Percentiles rank a stretch among this genome's conserved stretches.
phyloP scores from a whole-genome alignment of 345 rosid genomes.

The Salix suchowensis region DNA sequence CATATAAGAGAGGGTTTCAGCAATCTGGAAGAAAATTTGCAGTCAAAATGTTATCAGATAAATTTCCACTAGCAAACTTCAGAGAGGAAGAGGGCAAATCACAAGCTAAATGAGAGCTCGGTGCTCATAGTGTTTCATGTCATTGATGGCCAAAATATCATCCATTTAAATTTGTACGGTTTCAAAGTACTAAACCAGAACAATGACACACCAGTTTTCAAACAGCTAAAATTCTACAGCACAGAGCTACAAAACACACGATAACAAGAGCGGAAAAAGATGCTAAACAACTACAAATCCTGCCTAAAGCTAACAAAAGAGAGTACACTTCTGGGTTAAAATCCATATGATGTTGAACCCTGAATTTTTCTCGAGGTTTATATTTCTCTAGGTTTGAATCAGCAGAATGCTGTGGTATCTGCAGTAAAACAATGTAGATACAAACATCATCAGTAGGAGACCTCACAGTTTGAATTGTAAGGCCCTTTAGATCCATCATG shows the following conservation, averaged over 20 bases:
- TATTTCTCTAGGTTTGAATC: slow-evolving; percentile 12
- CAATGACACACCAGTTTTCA: slow-evolving; percentile 24
- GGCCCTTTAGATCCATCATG: slow-evolving; percentile 49
- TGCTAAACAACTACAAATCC: slow-evolving; percentile 26
- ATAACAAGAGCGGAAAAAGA: slow-evolving; percentile 11
- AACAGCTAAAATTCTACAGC: slow-evolving; percentile 21
- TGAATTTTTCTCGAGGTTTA: slow-evolving; percentile 12
- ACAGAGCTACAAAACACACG: slow-evolving; percentile 17
- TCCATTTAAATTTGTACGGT: slow-evolving; percentile 15
- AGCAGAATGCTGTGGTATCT: slow-evolving; percentile 15
- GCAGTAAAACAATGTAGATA: slow-evolving; percentile 16
- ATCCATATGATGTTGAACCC: slow-evolving; percentile 20
- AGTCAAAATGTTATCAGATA: neutral
- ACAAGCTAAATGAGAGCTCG: neutral
- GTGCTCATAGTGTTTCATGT: neutral
- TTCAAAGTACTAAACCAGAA: slow-evolving; percentile 18
- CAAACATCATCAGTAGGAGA: slow-evolving; percentile 39
- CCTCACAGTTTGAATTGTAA: slow-evolving; percentile 49
- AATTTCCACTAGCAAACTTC: neutral
- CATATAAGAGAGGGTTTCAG: neutral
- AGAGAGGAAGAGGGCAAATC: neutral
- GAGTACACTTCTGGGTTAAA: slow-evolving; percentile 20
- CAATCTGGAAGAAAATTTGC: neutral
- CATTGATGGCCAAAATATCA: slow-evolving; percentile 9
- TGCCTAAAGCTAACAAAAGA: slow-evolving; percentile 25